Conservation (phyloP, 768 basidiomycete genomes). For the Russula virescens region DNA sequence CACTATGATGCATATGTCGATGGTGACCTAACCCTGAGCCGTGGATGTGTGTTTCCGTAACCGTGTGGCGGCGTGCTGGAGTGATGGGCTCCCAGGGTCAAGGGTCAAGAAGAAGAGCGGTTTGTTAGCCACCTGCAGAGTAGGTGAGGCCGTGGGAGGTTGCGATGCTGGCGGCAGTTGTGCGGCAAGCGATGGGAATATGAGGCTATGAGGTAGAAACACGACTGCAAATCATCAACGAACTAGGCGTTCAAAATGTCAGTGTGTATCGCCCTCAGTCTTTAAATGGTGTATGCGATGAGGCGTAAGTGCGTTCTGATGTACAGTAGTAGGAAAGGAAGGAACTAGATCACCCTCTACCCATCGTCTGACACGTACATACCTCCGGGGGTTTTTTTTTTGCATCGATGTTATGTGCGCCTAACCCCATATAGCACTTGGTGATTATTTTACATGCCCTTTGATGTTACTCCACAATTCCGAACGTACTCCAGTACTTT, state of each 20-base stretch:
- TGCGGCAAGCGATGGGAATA: neutral
- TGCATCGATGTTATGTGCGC: too few species aligned
- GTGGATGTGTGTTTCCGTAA: neutral
- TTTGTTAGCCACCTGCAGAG: neutral
- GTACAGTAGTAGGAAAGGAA: too few species aligned
- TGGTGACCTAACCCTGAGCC: conserved; percentile 32
- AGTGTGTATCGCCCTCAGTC: conserved; percentile 32
- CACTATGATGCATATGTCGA: conserved; percentile 30
- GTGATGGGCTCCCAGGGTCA: neutral
- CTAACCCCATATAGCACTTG: too few species aligned
- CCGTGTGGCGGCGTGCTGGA: conserved; percentile 8
- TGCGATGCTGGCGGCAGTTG: neutral
- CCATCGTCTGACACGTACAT: too few species aligned
- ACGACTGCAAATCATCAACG: conserved; percentile 64
- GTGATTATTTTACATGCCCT: too few species aligned
- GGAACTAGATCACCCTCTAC: too few species aligned
- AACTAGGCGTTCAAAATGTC: conserved; percentile 72
- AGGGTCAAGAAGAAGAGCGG: too few species aligned
- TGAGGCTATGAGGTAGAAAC: conserved; percentile 26
- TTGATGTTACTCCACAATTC: too few species aligned
- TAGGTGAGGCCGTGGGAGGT: neutral
- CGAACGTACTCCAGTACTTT: too few species aligned
- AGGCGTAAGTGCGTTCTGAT: too few species aligned
- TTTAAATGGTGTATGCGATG: neutral
- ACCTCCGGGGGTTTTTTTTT: too few species aligned